Conservation (phyloP, 768 basidiomycete species). For the Kwoniella pini region DNA sequence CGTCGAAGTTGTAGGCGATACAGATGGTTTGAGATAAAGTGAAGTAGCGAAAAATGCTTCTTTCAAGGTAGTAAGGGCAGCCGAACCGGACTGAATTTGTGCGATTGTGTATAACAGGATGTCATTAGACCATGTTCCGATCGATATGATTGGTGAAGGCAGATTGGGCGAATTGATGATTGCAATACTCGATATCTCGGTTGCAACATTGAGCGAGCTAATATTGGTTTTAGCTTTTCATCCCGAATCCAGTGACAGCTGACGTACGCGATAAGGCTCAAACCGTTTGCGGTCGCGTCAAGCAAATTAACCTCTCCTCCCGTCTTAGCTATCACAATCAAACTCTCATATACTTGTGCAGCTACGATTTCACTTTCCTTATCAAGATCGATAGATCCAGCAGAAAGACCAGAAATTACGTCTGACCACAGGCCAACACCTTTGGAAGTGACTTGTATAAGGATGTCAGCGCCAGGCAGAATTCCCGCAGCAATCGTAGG, state of each 20-base stretch:
- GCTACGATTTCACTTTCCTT: constrained; percentile 20
- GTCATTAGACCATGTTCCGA: constrained; percentile 40
- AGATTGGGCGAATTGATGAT: constrained; percentile 1
- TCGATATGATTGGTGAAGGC: constrained; percentile 29
- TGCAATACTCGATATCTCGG: constrained; percentile 25
- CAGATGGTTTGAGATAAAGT: constrained; percentile 20
- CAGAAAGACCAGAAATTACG: constrained; percentile 14
- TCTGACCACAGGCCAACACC: constrained; percentile 35
- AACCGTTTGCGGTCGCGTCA: neutral
- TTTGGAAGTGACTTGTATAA: constrained; percentile 27
- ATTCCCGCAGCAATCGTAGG: constrained; percentile 37
- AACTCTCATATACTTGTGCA: constrained; percentile 10
- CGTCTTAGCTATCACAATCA: constrained; percentile 19
- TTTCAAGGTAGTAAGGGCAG: constrained; percentile 10
- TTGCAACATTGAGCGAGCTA: constrained; percentile 4
- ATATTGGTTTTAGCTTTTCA: neutral
- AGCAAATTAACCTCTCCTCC: constrained; percentile 20
- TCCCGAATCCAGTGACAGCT: neutral
- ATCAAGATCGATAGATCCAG: constrained; percentile 12
- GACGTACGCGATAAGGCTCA: constrained; percentile 22
- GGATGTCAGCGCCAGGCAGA: constrained; percentile 11
- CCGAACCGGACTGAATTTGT: constrained; percentile 14
- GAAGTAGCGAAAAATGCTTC: constrained; percentile 29
- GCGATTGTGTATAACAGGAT: constrained; percentile 38
- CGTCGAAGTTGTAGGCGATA: constrained; percentile 1